Evolutionary conservation across 1,284 basidiomycete species (phyloP), one percentile per base, ranked within the genome.

Genomic region (Termitomyces sp.): DNA sequence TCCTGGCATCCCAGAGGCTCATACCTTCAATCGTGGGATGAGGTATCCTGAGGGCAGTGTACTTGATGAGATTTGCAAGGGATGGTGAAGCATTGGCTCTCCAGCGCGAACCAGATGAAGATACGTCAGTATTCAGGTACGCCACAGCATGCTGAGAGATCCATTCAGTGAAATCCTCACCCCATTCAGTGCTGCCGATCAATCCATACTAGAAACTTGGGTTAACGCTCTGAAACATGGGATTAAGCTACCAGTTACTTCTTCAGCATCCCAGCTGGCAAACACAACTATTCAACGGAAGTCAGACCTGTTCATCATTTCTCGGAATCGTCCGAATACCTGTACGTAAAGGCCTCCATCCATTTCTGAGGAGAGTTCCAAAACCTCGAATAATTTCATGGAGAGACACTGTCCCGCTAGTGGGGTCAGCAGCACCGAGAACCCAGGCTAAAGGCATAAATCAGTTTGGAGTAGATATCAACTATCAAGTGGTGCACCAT

Each of bases 241-340:
- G 19, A 10, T 16, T 8, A 37, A 51, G 31, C 46, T 34, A 53
- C 14, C 1, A 58, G 65, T 40, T 42, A 86, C 83, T 77, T 94
- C 95, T 72, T 97, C 94, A 0, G 84, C 95, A 68, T 96, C 93
- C 93, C 92, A 97, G 57, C 84, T 89, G 3, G 90, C 92, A 48
- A 97, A 77, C n/a, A 96, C 70, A 61, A 96, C 68, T 72, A 49
- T 19, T 11, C 49, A 26, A 41, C 28, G 4, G 3, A 46, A 35
- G 35, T 61, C 26, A 45, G 33, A 30, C 49, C 40, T 7, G 16
- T 6, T 26, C 5, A 28, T 28, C 8, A 43, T 1, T 11, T 28
- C 13, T 31, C 8, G 19, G 30, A 37, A 19, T 48, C 24, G 46
- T 56, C 18, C 10, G 19, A 7, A 9, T 60, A 73, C 74, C 83